phyloP scores from a whole-genome alignment of 305 asterid species.

The Solanum hybrid region DNA sequence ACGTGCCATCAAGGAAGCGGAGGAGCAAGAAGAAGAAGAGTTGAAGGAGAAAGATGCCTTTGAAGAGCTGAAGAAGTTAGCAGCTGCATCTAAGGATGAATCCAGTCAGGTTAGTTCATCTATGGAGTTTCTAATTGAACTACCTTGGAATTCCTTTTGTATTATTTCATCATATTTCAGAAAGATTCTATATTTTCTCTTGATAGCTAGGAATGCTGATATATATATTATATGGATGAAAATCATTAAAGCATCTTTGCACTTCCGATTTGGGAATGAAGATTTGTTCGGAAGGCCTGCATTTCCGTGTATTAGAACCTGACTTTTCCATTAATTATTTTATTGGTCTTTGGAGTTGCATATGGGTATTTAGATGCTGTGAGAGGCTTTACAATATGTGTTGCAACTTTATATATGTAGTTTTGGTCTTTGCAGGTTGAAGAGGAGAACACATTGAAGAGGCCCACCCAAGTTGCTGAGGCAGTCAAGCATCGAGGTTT shows the following conservation, averaged over 20 bases:
- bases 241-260: background rate
- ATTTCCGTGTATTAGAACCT: background rate
- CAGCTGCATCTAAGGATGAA: constrained; percentile 32
- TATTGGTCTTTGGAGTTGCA: background rate
- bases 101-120: constrained; percentile 33
- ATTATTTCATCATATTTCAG: background rate
- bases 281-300: background rate
- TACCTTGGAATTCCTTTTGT: background rate
- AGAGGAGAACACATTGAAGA: constrained; percentile 30
- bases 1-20: constrained; percentile 46
- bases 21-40: constrained; percentile 56
- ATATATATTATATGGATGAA: background rate
- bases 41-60: constrained; percentile 77
- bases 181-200: background rate
- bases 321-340: background rate
- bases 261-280: background rate
- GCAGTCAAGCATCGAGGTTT: constrained; percentile 89
- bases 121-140: background rate
- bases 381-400: background rate
- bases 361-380: background rate
- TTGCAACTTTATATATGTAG: background rate
- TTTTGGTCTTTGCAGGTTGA: constrained; percentile 36
- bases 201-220: background rate
- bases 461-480: constrained; percentile 68
- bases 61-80: constrained; percentile 87